phyloP scores from a whole-genome alignment of 75 land plant species.

The Cunninghamia lanceolata region DNA sequence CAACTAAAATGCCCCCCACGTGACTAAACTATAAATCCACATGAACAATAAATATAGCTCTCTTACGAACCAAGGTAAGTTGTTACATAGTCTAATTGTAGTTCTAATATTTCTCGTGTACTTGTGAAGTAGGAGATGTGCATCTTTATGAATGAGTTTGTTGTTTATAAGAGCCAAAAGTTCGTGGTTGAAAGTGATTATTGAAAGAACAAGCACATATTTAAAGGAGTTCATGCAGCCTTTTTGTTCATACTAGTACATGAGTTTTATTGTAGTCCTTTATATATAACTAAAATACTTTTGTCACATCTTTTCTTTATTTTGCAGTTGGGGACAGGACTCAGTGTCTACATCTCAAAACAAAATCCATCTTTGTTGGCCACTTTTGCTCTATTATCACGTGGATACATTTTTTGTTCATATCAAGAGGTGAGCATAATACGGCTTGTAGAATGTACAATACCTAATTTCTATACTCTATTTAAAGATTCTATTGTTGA shows the following conservation, averaged over 20 bases:
- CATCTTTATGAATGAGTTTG: background rate
- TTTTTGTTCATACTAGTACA: background rate
- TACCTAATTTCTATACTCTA: background rate
- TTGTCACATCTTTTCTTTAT: slow-evolving; percentile 8
- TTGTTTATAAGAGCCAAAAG: background rate
- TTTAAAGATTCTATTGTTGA: background rate
- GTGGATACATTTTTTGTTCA: slow-evolving; percentile 90
- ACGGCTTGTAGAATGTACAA: background rate
- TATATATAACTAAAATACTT: no score
- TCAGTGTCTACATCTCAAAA: slow-evolving; percentile 86
- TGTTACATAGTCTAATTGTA: background rate
- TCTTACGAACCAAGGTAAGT: background rate
- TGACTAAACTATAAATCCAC: background rate
- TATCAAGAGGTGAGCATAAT: slow-evolving; percentile 73
- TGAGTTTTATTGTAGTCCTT: background rate
- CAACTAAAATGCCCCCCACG: background rate
- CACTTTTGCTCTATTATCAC: slow-evolving; percentile 84
- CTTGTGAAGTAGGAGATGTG: background rate
- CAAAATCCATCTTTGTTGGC: slow-evolving; percentile 76
- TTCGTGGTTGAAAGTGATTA: background rate
- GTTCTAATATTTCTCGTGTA: background rate
- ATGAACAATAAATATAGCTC: background rate
- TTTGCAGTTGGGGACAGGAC: slow-evolving; percentile 84
- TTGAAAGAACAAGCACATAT: background rate
- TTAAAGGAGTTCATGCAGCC: background rate